phyloP scores from a whole-genome alignment of 139 green algal genomes.

The Volvox africanus region DNA sequence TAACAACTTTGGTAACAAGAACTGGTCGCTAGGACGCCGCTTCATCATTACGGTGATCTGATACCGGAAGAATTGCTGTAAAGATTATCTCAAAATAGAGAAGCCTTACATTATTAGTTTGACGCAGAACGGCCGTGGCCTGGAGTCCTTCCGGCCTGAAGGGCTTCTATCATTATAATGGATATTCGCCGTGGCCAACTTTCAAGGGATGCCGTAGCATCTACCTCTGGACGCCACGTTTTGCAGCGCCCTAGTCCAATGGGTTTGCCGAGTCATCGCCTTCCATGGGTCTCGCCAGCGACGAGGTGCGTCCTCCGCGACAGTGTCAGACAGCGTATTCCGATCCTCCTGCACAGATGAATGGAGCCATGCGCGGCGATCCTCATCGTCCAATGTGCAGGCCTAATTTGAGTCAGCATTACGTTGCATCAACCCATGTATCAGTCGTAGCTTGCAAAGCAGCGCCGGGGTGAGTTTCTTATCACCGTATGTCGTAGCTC shows the following conservation, averaged over 20 bases:
- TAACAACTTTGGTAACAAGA: too few species aligned
- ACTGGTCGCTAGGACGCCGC: too few species aligned
- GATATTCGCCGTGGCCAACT: slow-evolving; percentile 2
- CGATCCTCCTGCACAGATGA: background rate
- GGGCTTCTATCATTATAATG: background rate
- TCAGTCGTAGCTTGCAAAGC: background rate
- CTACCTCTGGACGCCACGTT: background rate
- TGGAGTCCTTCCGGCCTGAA: background rate
- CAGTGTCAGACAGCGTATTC: background rate
- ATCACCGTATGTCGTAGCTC: background rate
- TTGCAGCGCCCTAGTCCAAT: background rate
- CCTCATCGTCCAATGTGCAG: background rate
- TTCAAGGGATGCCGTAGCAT: background rate
- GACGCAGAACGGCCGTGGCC: background rate
- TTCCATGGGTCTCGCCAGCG: background rate
- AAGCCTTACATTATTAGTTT: too few species aligned
- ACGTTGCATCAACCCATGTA: background rate
- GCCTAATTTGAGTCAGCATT: background rate
- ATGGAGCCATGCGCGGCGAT: background rate
- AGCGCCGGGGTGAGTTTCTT: background rate
- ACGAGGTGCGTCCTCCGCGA: background rate
- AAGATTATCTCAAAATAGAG: too few species aligned
- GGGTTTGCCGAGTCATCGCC: background rate
- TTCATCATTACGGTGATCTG: too few species aligned
- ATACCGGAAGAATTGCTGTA: too few species aligned